A percentile compares a stretch with the other conserved stretches of the same genome.
Evolutionary conservation across 208 protist species (phyloP).

Genomic region (Acanthamoeba culbertsoni): DNA sequence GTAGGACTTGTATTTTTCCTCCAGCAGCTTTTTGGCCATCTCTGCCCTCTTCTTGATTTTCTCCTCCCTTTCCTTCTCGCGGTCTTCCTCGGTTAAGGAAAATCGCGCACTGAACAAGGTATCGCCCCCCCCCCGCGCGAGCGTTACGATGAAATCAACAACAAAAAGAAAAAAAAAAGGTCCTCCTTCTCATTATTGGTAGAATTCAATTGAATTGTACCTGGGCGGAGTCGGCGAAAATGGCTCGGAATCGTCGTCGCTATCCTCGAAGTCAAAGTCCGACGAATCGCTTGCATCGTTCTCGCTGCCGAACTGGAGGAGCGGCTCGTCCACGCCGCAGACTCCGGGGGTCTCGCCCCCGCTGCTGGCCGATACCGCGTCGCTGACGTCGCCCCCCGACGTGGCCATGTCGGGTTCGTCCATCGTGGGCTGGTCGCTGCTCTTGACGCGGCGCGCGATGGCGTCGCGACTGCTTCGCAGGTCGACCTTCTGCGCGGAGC

Average conservation of each 20-base stretch:
- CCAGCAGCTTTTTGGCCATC: not conserved
- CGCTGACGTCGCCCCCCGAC: not conserved
- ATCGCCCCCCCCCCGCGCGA: no score
- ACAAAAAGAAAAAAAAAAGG: no score
- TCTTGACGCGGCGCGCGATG: not conserved
- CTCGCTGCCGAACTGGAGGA: not conserved
- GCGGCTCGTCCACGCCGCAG: not conserved
- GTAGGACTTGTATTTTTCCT: not conserved
- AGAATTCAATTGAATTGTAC: no score
- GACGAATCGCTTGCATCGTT: no score
- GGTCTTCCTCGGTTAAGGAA: not conserved
- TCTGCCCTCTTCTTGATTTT: not conserved
- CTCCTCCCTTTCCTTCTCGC: not conserved
- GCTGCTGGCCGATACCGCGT: not conserved
- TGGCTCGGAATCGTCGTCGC: no score
- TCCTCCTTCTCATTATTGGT: no score
- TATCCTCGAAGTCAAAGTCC: no score
- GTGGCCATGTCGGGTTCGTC: not conserved
- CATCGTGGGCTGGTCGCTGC: not conserved
- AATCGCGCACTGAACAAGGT: no score
- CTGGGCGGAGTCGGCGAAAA: no score
- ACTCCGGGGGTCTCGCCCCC: no score
- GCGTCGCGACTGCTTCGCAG: not conserved
- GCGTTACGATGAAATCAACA: no score
- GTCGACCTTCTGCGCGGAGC: not conserved